Evolutionary conservation across 2,329 filamentous ascomycete genomes (phyloP).

Genomic region (Neoscytalidium dimidiatum): DNA sequence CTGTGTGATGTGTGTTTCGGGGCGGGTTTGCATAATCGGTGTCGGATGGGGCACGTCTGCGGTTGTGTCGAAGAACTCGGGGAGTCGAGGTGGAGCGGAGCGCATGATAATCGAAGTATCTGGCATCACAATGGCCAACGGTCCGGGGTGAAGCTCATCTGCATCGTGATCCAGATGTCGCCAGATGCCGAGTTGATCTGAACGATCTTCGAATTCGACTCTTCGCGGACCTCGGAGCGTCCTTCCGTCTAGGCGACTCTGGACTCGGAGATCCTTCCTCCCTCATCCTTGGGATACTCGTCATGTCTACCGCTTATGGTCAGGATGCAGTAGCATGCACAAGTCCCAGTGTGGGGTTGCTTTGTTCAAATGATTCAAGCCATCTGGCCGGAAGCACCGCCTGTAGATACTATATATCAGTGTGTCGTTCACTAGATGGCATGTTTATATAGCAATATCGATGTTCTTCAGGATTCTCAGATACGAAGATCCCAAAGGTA

Average conservation of each 20-base stretch:
- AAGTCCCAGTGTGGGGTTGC: neutral
- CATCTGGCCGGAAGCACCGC: slow-evolving; percentile 20
- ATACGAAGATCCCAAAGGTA: no score
- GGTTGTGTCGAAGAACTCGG: neutral
- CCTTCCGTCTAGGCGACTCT: neutral
- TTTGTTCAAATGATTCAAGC: slow-evolving; percentile 17
- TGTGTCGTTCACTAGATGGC: neutral
- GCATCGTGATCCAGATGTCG: neutral
- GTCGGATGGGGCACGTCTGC: slow-evolving; percentile 15
- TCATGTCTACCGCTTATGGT: neutral
- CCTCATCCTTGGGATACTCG: neutral
- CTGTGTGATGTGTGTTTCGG: slow-evolving; percentile 14
- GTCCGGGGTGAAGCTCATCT: neutral
- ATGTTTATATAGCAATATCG: neutral
- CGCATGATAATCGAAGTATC: neutral
- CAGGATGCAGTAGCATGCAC: neutral
- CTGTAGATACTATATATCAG: neutral
- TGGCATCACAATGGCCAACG: neutral
- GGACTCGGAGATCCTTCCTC: neutral
- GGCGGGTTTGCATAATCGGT: slow-evolving; percentile 1
- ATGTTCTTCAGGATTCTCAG: neutral
- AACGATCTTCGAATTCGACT: neutral
- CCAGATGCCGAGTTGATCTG: neutral
- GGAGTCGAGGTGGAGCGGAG: neutral
- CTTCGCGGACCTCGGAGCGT: neutral